Evolutionary conservation across 2,329 filamentous ascomycete species (phyloP), one percentile per base, ranked within the genome.

Genomic region (Sporothrix luriei): DNA sequence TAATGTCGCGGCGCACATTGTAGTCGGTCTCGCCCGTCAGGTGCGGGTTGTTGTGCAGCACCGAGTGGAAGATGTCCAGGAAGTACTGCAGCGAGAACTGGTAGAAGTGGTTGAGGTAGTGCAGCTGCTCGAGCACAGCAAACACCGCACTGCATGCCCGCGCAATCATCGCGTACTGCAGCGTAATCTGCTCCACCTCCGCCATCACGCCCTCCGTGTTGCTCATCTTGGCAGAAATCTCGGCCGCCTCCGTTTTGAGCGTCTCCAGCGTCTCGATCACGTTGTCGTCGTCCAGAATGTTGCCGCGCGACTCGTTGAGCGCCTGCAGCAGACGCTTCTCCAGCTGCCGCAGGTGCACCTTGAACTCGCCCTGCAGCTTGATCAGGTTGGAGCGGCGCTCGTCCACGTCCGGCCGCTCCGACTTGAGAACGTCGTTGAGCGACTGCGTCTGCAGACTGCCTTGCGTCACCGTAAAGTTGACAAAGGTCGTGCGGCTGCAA

Each of bases 21-120:
- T 97, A 88, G 73, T 95, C 90, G 43, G 86, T 89, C 78, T 91
- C 88, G 71, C 83, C 85, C 24, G 86, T 85, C 66, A 95, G 84
- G 71, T 88, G 88, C 76, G 90, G 89, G 79, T 96, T 96, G 70
- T 88, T 86, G 69, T 91, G 91, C 51, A 99, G 85, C 9, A 99
- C 95, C 6, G 91, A 88, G 78, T 97, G 92, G 86, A 99, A 99
- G 75, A 99, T 99, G 78, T 97, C 92, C 69, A 97, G 87, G 82
- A 99, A 99, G 81, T 97, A 99, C 79, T 97, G 94, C 71, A 99
- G 85, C 49, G 95, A 99, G 84, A 99, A 99, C 78, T 98, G 96
- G 80, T 99, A 99, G 82, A 98, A 98, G 83, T 98, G 95, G 79
- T 99, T 97, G 78, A 99, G 90, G 78, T 97, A 96, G 80, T 98